Percentiles rank a stretch among this genome's conserved stretches.
Evolutionary conservation across 169 alveolate genomes (phyloP).

Genomic region (Plasmodium billcollinsi): DNA sequence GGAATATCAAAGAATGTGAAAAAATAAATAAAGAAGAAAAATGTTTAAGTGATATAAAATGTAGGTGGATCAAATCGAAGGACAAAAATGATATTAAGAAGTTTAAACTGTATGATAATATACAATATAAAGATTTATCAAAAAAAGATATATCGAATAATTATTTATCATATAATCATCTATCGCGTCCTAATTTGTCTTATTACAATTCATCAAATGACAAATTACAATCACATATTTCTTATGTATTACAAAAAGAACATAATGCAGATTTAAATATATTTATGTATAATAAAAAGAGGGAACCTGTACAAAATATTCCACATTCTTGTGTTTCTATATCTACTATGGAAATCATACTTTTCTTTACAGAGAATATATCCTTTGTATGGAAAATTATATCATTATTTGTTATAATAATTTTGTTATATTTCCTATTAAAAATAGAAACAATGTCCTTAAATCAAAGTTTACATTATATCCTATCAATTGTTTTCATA

Average conservation of each 20-base stretch:
- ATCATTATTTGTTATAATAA: constrained; percentile 14
- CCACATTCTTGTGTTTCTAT: constrained; percentile 10
- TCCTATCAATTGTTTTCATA: constrained; percentile 21
- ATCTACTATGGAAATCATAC: background rate
- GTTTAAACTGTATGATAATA: too few relatives aligned
- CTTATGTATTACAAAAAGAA: too few relatives aligned
- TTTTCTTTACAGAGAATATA: constrained; percentile 36
- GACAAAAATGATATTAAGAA: background rate
- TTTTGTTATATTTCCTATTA: constrained; percentile 34
- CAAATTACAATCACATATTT: too few relatives aligned
- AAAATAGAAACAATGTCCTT: constrained; percentile 51
- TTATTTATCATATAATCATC: too few relatives aligned
- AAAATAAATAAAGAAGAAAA: background rate
- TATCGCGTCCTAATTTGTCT: too few relatives aligned
- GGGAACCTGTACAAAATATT: background rate
- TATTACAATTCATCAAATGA: too few relatives aligned
- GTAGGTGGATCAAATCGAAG: constrained; percentile 29
- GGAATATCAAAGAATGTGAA: constrained; percentile 46
- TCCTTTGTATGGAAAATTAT: constrained; percentile 3
- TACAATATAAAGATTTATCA: too few relatives aligned
- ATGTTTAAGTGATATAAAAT: constrained; percentile 20
- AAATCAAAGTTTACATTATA: constrained; percentile 27
- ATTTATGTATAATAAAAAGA: background rate
- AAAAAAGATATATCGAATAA: too few relatives aligned
- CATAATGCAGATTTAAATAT: too few relatives aligned